phyloP scores from a whole-genome alignment of 2,329 filamentous ascomycete species.

The Septoria linicola region DNA sequence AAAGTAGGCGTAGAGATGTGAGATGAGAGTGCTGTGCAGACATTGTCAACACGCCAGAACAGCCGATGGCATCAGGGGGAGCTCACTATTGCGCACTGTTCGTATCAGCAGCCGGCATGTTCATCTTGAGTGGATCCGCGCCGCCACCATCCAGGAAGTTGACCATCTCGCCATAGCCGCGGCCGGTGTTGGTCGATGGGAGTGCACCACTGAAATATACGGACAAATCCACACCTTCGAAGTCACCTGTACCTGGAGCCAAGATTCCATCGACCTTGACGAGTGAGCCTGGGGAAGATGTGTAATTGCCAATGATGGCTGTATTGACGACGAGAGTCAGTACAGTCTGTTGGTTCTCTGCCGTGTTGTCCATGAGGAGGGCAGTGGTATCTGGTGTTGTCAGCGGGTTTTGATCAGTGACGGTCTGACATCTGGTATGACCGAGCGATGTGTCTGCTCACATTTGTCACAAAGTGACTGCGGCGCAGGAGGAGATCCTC shows the following conservation, averaged over 20 bases:
- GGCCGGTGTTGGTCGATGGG: slow-evolving; percentile 53
- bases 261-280: slow-evolving; percentile 54
- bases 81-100: slow-evolving; percentile 59
- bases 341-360: slow-evolving; percentile 57
- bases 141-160: slow-evolving; percentile 64
- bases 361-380: slow-evolving; percentile 59
- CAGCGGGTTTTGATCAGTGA: too few relatives aligned
- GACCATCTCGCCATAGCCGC: slow-evolving; percentile 48
- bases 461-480: slow-evolving; percentile 10
- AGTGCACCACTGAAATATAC: slow-evolving; percentile 60
- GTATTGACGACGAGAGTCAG: slow-evolving; percentile 61
- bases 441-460: too few relatives aligned
- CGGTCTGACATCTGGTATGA: too few relatives aligned
- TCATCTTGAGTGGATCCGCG: slow-evolving; percentile 56
- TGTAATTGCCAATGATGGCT: slow-evolving; percentile 55
- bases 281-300: slow-evolving; percentile 7
- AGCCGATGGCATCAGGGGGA: not conserved
- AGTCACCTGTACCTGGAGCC: slow-evolving; percentile 50
- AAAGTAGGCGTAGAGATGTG: slow-evolving; percentile 63
- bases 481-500: not conserved
- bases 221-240: slow-evolving; percentile 54
- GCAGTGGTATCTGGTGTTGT: slow-evolving; percentile 56
- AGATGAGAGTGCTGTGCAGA: slow-evolving; percentile 52
- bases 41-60: slow-evolving; percentile 2
- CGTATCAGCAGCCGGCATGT: slow-evolving; percentile 53